Evolutionary conservation across 306 rosid genomes (phyloP).

Genomic region (Medicago arabica): DNA sequence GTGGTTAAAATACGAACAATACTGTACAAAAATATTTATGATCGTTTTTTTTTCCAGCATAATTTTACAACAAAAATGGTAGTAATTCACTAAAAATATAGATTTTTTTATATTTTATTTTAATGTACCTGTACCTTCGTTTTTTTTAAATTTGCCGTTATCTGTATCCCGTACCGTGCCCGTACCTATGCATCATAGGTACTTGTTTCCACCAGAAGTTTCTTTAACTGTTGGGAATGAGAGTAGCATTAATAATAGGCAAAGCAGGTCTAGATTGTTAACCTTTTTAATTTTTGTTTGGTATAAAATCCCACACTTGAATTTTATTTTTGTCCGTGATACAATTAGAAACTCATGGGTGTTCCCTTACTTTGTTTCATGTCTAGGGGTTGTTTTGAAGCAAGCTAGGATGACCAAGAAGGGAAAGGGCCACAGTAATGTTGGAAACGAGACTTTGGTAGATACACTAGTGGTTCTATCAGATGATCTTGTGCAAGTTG

Average conservation of each 20-base stretch:
- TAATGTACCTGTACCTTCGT: too few species aligned
- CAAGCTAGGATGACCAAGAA: constrained; percentile 76
- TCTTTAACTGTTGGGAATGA: constrained; percentile 4
- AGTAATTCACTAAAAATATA: too few species aligned
- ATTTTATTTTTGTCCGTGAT: constrained; percentile 18
- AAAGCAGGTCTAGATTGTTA: not conserved
- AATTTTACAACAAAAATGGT: too few species aligned
- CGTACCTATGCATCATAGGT: not conserved
- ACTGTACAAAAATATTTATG: too few species aligned
- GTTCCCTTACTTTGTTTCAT: constrained; percentile 36
- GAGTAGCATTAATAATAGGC: not conserved
- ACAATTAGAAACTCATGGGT: not conserved
- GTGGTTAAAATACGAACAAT: too few species aligned
- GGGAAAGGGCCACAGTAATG: constrained; percentile 63
- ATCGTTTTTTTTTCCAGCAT: too few species aligned
- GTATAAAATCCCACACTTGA: not conserved
- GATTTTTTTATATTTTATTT: too few species aligned
- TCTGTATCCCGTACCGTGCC: too few species aligned
- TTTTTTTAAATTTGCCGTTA: too few species aligned
- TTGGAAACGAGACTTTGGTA: constrained; percentile 54
- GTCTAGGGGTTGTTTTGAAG: constrained; percentile 77
- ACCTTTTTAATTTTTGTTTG: constrained; percentile 8
- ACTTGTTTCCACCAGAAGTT: constrained; percentile 3
- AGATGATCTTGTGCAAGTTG: constrained; percentile 80
- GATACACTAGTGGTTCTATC: constrained; percentile 76